Base-by-base conservation (phyloP, 169 alveolate species). In the Plasmodium chabaudi region DNA sequence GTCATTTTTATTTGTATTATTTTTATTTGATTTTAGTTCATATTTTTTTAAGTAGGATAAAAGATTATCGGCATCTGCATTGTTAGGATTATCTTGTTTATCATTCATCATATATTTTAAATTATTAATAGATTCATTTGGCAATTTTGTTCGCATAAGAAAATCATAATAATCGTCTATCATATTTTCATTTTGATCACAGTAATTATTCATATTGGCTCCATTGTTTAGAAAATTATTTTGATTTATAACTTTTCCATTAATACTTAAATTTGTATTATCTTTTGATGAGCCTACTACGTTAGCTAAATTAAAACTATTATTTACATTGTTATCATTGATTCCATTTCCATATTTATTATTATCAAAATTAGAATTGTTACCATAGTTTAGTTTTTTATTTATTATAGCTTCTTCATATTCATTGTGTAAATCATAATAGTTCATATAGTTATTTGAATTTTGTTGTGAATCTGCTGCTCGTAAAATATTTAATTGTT, bases 391-490 rank as follows among this genome's bases (percentile, higher is more conserved):
- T 10, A 5, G 21, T 77, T 77, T 77, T 13, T 77, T 77, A 4
- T 77, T 69, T 27, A 34, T 47, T 15, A 77, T 51, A 10, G 57
- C 49, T 21, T 77, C 88, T 10, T 77, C 88, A 55, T 34, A 77
- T n/a, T 77, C 88, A 44, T 77, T 77, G 25, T 63, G 74, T 51
- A 77, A 21, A 23, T 77, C 88, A 5, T 63, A 64, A 9, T 77
- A 77, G 23, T 57, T 77, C 23, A 64, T 46, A 27, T 63, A 77
- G 23, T 44, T 57, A 34, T 55, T 63, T 19, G 88, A 21, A 9
- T 15, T 77, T 44, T 77, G 88, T 9, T 84, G 91, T 13, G 91
- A 71, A 44, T 84, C 91, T 5, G 86, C 86, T 13, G 87, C 86
- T 7, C 86, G 23, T 13, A 84, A 71, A 60, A 72, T 71, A 68